Evolutionary conservation across 2,329 filamentous ascomycete species (phyloP), one percentile per base, ranked within the genome.

Genomic region (Teratosphaeria gauchensis): DNA sequence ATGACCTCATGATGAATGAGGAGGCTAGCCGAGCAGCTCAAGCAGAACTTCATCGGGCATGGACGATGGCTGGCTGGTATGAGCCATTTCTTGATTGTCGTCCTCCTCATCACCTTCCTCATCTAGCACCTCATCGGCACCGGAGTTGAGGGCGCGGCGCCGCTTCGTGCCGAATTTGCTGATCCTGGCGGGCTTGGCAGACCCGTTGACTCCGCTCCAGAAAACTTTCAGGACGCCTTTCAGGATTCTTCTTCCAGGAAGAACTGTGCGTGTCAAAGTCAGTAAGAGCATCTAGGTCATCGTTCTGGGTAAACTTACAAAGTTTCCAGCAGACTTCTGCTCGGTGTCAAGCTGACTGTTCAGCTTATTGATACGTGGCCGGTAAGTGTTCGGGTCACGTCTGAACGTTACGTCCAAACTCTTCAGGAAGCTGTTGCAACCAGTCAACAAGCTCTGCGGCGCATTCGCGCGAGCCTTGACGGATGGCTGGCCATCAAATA

Each of bases 331-430:
- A 70, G 91, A 68, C 82, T 99, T 99, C 82, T 99, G 94, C 74
- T 97, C 94, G 75, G 96, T 92, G 76, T 99, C 94, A 67, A 97
- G 84, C 80, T 99, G 94, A 72, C 89, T 94, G 76, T 92, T 87
- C 71, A 85, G 79, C 84, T 99, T 99, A 84, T 99, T 99, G 82
- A 99, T 99, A 78, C 95, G 90, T 63, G 95, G 94, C 62, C 94
- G 87, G 83, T 84, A 99, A 71, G 94, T 96, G 78, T 87, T 91
- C 63, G 95, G 94, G 72, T 99, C 94, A 74, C 95, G 91, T 71
- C 94, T 90, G 88, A 99, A 99, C 55, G 94, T 97, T 69, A 99
- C 94, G 69, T 99, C 90, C 63, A 99, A 80, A 76, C 91, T 96
- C 84, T 95, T 90, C 74, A 99, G 77, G 83, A 99, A 99, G 61